These are phyloP conservation scores for Ascoidea tarda DNA, from an alignment of 805 yeast species.

Conservation along the genomic window DNA sequence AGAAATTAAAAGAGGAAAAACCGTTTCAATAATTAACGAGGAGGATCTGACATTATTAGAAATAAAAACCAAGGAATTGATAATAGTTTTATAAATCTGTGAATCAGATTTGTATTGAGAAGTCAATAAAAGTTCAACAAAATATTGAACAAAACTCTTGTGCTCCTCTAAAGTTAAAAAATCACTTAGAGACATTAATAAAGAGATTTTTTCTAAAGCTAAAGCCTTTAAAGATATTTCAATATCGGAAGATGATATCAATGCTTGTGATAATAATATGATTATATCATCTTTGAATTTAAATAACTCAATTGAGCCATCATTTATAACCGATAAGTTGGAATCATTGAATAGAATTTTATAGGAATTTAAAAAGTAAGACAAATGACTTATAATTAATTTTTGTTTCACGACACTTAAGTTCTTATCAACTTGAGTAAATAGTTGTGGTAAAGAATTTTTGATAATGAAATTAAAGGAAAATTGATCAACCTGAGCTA, in stretches of 20 bases:
- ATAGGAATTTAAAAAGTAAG: slow-evolving; percentile 41
- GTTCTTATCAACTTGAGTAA: slow-evolving; percentile 17
- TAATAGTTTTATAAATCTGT: background rate
- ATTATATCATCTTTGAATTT: slow-evolving; percentile 52
- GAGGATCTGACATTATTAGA: background rate
- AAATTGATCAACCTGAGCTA: slow-evolving; percentile 31
- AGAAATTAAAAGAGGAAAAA: slow-evolving; percentile 11
- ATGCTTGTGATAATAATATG: slow-evolving; percentile 50
- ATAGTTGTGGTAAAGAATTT: slow-evolving; percentile 25
- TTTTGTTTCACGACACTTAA: slow-evolving; percentile 45
- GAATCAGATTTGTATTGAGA: slow-evolving; percentile 25
- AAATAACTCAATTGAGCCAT: slow-evolving; percentile 17
- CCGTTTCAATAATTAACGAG: background rate
- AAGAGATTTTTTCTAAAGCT: slow-evolving; percentile 50
- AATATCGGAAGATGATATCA: slow-evolving; percentile 49
- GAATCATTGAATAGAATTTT: slow-evolving; percentile 23
- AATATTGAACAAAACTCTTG: slow-evolving; percentile 45
- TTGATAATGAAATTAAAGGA: slow-evolving; percentile 36
- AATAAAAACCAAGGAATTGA: slow-evolving; percentile 1
- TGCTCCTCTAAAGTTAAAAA: slow-evolving; percentile 42
- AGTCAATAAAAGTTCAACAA: slow-evolving; percentile 45
- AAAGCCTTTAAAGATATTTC: slow-evolving; percentile 60
- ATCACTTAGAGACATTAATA: slow-evolving; percentile 32
- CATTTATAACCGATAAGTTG: background rate
- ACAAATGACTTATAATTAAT: slow-evolving; percentile 41